phyloP scores from a whole-genome alignment of 345 rosid genomes.

The Populus tremula region DNA sequence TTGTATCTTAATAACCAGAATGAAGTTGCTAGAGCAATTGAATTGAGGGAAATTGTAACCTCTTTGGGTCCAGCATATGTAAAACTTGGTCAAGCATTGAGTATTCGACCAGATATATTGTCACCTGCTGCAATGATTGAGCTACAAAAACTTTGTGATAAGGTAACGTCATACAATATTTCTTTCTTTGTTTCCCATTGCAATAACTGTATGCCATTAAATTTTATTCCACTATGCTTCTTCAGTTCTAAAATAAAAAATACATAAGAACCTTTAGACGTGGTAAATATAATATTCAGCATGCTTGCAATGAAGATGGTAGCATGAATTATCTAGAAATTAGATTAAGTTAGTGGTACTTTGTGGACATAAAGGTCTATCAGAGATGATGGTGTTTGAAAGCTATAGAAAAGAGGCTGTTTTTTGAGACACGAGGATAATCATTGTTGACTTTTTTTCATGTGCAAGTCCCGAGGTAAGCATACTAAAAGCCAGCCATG shows the following conservation, averaged over 20 bases:
- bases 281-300: background rate
- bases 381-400: background rate
- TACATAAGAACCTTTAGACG: background rate
- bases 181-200: background rate
- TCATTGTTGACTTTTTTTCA: too few relatives aligned
- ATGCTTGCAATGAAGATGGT: background rate
- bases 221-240: background rate
- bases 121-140: constrained; percentile 91
- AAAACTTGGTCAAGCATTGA: constrained; percentile 97
- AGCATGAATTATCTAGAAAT: background rate
- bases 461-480: too few relatives aligned
- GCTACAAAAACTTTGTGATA: constrained; percentile 97
- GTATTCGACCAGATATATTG: constrained; percentile 94
- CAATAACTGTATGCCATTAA: background rate
- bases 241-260: background rate
- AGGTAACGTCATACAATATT: constrained; percentile 45
- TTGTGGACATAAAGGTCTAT: background rate
- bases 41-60: constrained; percentile 91
- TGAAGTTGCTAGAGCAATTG: constrained; percentile 95
- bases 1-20: constrained; percentile 48
- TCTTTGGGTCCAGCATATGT: constrained; percentile 98
- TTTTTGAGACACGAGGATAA: too few relatives aligned
- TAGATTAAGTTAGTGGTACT: background rate
- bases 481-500: background rate
- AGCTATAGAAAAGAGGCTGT: background rate